Evolutionary conservation across 2,329 filamentous ascomycete genomes (phyloP), one percentile per base, ranked within the genome.

Genomic region (Stylonectria norvegica): DNA sequence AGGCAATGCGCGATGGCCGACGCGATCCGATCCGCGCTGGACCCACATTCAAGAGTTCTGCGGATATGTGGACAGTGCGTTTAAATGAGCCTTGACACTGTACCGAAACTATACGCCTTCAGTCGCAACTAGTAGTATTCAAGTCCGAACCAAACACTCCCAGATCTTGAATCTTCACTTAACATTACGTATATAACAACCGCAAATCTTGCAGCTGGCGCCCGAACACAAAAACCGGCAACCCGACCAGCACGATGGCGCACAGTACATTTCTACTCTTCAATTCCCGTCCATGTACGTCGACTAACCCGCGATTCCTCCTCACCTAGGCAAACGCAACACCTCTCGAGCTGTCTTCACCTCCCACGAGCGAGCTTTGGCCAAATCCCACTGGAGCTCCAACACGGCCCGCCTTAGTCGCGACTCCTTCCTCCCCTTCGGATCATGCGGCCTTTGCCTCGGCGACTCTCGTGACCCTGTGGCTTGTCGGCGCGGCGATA

Each of bases 281-380:
- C 15, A 17, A 25, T 18, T 15, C 28, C 22, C 11, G 17, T 32
- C 30, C 9, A 32, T 16, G 7, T 19, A 7, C 20, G 11, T 16
- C 18, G 23, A 23, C 11, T 42, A 22, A 20, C 14, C 12, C 23
- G 19, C 16, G 8, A 17, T 25, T 22, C n/a, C 27, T 22, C n/a
- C 27, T 11, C 17, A 38, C 39, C 19, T 52, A 82, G 79, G 79
- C 60, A 95, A 95, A 71, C 81, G 89, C 56, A 95, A 96, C 69
- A 95, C 89, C 31, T 91, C 88, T 31, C 82, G 91, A 31, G 83
- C 89, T 29, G 89, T 96, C 66, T 97, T 97, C 73, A 97, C 93
- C 22, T 83, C 89, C 17, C 82, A 96, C 68, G 93, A 97, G 69
- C 84, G 93, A 52, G 78, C 79, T 36, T 78, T 91, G 35, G 85